Base-by-base conservation (phyloP, 768 basidiomycete species). In the Fomitopsis serialis region DNA sequence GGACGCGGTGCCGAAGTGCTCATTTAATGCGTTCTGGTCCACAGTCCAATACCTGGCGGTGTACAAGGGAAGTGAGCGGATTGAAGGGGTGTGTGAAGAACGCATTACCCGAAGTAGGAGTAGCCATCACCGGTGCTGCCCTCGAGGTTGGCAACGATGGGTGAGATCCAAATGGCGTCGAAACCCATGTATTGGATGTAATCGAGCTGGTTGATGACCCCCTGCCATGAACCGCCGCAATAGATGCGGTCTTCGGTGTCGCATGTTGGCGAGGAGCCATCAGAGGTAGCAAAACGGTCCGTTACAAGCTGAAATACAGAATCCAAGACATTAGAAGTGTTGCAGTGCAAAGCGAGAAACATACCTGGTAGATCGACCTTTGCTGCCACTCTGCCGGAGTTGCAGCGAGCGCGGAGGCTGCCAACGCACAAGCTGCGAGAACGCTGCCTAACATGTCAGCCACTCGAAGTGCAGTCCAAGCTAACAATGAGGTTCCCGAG, bases 131-230 rank as follows among this genome's bases (percentile, higher is more conserved):
- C 68, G 1, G 76, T 78, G 45, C 64, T 69, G 1, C 76, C 75
- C 27, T 78, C 76, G 25, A 79, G 64, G 50, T 81, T 81, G 44
- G 71, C 61, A 27, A 76, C 74, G 21, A 81, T 69, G 0, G 82
- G 83, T 1, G 79, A 80, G 49, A 80, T 79, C 81, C 80, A 83
- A 27, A 82, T 52, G 15, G 73, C 80, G 54, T 81, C 80, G 58
- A 82, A 82, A 25, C 82, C 82, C 79, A 84, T 80, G 56, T 72
- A 71, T 57, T 80, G 74, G 50, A 84, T 83, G 61, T 85, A 84
- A 66, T 83, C 82, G 45, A 85, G 75, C 56, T 82, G 75, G 54
- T 70, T 69, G 46, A 71, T 71, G 54, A 81, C 71, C 10, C 77
- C 76, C 49, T 70, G 64, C 76, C 79, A 83, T 1, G 78, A 78